Evolutionary conservation across 2,329 filamentous ascomycete genomes (phyloP), one percentile per base, ranked within the genome.

Genomic region (Paraphoma sp.): DNA sequence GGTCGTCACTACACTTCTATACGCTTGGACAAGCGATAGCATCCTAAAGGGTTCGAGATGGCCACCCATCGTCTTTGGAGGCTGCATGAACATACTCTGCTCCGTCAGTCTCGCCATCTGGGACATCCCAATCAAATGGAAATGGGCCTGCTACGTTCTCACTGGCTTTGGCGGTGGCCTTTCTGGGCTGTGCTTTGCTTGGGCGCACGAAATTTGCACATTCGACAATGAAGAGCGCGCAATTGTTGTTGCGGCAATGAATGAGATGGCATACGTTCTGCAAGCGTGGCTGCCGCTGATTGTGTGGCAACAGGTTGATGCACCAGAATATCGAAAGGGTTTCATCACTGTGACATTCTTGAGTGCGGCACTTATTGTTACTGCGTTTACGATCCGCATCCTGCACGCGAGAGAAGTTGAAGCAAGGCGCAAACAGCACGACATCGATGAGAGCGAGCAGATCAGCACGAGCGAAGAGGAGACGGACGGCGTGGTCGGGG

Each of bases 241-340:
- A 0, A 77, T 91, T 4, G 86, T 90, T 0, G 82, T 88, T 0
- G 88, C 81, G 0, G 76, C 80, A 14, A 90, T 90, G 86, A 91
- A 90, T 57, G 83, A 88, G 68, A 83, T 90, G 77, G 87, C 87
- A 0, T 89, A 90, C 57, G 86, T 89, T 1, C 74, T 91, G 43
- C 87, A 90, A 67, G 86, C 87, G 0, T 91, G 88, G 88, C 70
- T 91, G 42, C 89, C 89, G 6, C 79, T 89, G 31, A 69, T 89
- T 8, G 81, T 89, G 9, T 90, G 87, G 87, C 84, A 87, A 74
- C 85, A 87, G 67, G 79, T 87, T 0, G 86, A 89, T 54, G 84
- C 83, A 0, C 87, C 87, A 0, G 61, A 76, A 43, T 90, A 89
- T 53, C 78, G 75, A 0, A 89, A 88, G 63, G 87, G 87, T 0